Evolutionary conservation across 2,329 filamentous ascomycete genomes (phyloP), one percentile per base, ranked within the genome.

Genomic region (Neonectria sp.): DNA sequence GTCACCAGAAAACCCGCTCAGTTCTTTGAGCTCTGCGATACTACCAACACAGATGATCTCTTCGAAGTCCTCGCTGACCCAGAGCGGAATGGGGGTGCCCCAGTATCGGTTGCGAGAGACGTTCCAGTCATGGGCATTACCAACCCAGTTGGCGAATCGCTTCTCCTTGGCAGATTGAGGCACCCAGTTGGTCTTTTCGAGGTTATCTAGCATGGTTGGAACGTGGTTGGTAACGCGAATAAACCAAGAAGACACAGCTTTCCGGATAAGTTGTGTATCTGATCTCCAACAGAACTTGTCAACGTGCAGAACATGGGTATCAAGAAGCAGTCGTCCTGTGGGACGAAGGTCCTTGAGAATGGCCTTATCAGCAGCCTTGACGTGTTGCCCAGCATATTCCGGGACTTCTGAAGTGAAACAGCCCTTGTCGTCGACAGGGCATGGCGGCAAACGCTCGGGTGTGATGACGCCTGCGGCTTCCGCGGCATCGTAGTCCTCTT

Each of bases 401-500:
- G 70, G 61, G 8, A 77, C 64, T 40, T 76, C 71, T 8, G 69
- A 58, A 5, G 75, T 77, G 46, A 76, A 77, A 27, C 63, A 69
- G 17, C 74, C 75, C 49, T 76, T 75, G 13, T 91, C 88, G 73
- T 93, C 90, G 25, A 94, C 90, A 8, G 92, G 92, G 75, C 93
- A 93, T 6, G 92, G 92, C 11, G 92, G 91, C 55, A 86, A 82
- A 55, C 90, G 86, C 46, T 85, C 85, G 56, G 90, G 88, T 63
- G 78, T 88, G 77, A 94, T 91, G 68, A 93, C 84, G 46, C 91
- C 92, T 51, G 86, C 82, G 61, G 90, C 86, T 76, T 91, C 81
- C 6, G 89, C 90, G 65, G 92, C 86, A 71, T 88, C 87, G 81
- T 93, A 94, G 89, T 94, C 92, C 73, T 94, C 92, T 80, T 93